Conservation (phyloP, 495 filamentous ascomycete species). For the Aspergillus nidulans region DNA sequence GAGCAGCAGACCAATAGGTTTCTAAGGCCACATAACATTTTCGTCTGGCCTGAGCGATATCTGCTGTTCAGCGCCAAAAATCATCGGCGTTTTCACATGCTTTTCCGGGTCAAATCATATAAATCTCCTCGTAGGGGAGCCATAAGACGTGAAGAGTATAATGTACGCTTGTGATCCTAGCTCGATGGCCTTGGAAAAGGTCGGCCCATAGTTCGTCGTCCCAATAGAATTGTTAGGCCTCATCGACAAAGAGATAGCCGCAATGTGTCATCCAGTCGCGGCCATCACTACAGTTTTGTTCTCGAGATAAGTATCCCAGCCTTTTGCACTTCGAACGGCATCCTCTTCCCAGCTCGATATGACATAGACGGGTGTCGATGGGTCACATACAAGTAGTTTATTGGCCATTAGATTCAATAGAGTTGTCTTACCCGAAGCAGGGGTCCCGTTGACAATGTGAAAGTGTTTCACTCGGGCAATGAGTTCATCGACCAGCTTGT, state of each 20-base stretch:
- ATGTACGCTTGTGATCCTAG: not conserved
- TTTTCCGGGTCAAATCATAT: conserved; percentile 1
- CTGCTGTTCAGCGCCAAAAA: conserved; percentile 9
- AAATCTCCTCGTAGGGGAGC: conserved; percentile 11
- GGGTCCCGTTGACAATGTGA: conserved; percentile 14
- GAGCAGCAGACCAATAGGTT: conserved; percentile 16
- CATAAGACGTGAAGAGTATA: conserved; percentile 19
- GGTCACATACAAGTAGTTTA: conserved; percentile 8
- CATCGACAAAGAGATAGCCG: conserved; percentile 13
- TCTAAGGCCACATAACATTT: not conserved
- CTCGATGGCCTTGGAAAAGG: conserved; percentile 16
- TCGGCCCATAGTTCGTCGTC: conserved; percentile 12
- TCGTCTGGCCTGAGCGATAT: conserved; percentile 13
- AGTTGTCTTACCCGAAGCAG: conserved; percentile 15
- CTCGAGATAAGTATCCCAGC: conserved; percentile 8
- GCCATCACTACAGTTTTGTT: conserved; percentile 12
- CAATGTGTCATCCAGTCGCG: conserved; percentile 8
- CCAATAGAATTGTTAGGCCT: conserved; percentile 15
- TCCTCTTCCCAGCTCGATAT: conserved; percentile 7
- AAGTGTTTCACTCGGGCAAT: conserved; percentile 10
- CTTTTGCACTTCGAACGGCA: conserved; percentile 2
- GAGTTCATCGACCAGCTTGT: not conserved
- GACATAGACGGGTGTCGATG: conserved; percentile 7
- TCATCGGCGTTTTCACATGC: conserved; percentile 9
- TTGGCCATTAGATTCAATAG: conserved; percentile 12